Conservation (phyloP, 2,329 filamentous ascomycete genomes). For the Coniochaeta pulveracea region DNA sequence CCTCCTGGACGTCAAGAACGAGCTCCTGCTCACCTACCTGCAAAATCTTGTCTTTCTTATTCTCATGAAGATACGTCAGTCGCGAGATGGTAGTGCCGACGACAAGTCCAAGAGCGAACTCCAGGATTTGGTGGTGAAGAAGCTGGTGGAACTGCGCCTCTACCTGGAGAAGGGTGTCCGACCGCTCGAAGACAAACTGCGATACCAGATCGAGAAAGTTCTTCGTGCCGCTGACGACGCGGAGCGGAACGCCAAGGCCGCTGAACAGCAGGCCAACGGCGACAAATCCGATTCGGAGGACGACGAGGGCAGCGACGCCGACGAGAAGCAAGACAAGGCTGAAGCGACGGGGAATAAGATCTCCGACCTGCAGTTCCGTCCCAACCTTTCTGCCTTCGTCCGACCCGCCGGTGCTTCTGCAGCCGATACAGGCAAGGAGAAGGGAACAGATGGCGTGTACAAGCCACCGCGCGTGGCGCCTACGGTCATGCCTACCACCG, state of each 20-base stretch:
- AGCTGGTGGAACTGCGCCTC: constrained; percentile 81
- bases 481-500: constrained; percentile 65
- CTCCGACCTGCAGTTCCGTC: constrained; percentile 20
- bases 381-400: constrained; percentile 25
- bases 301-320: constrained; percentile 25
- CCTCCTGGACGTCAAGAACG: constrained; percentile 90
- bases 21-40: constrained; percentile 90
- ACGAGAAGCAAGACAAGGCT: constrained; percentile 22
- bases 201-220: constrained; percentile 94
- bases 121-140: constrained; percentile 63
- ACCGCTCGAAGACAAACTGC: constrained; percentile 79
- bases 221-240: constrained; percentile 75
- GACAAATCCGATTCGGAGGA: constrained; percentile 17
- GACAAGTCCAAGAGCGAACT: constrained; percentile 27
- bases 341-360: constrained; percentile 16
- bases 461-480: constrained; percentile 80
- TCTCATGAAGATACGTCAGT: constrained; percentile 63
- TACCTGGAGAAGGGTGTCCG: constrained; percentile 89
- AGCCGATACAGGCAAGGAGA: constrained; percentile 16
- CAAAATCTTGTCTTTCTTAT: constrained; percentile 89
- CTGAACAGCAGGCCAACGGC: constrained; percentile 1
- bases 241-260: constrained; percentile 32
- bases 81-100: constrained; percentile 16
- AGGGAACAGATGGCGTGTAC: constrained; percentile 62
- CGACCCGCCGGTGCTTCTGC: constrained; percentile 19